Base-by-base conservation (phyloP, 805 yeast species). In the Candida germanica region DNA sequence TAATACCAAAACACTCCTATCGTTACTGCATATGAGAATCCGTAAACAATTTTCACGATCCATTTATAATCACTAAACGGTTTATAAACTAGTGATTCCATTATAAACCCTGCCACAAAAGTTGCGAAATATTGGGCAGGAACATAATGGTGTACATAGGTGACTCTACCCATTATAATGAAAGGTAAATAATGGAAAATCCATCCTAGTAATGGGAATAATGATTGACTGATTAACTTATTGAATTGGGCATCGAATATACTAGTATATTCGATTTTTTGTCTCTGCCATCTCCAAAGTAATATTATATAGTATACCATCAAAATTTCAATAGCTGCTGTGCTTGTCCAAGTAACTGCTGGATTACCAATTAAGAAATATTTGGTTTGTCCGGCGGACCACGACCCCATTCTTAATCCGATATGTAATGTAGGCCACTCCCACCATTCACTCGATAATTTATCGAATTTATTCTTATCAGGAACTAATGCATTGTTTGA, bases 381-480 rank as follows among this genome's bases (percentile, higher is more conserved):
- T 51, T 79, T 79, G 47, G 72, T 66, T 39, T 63, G 69, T 6
- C 71, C 73, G 29, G 72, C 73, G 29, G 71, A 66, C 93, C 93
- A 84, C 10, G 77, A 72, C 59, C 87, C 80, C 71, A 84, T 69
- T 60, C 95, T 74, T 46, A 85, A 73, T 40, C 95, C 95, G 31
- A 69, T 74, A 41, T 79, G 71, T 52, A 84, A 67, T n/a, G 81
- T 75, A 33, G 95, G 95, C 95, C 95, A 85, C 66, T 85, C 85
- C 91, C 93, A 85, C 58, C 86, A 84, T 38, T 70, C 59, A 11
- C 91, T 81, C 1, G 88, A 80, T 40, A 85, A 64, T 38, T 71
- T 73, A 53, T 85, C 95, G 46, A 66, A 75, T 50, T 83, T 84
- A 50, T 85, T 93, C 2, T 69, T 64, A 54, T 85, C 94, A 6